These are phyloP conservation scores for Mycena olivaceomarginata DNA, from an alignment of 768 basidiomycete species.

Conservation along the genomic window DNA sequence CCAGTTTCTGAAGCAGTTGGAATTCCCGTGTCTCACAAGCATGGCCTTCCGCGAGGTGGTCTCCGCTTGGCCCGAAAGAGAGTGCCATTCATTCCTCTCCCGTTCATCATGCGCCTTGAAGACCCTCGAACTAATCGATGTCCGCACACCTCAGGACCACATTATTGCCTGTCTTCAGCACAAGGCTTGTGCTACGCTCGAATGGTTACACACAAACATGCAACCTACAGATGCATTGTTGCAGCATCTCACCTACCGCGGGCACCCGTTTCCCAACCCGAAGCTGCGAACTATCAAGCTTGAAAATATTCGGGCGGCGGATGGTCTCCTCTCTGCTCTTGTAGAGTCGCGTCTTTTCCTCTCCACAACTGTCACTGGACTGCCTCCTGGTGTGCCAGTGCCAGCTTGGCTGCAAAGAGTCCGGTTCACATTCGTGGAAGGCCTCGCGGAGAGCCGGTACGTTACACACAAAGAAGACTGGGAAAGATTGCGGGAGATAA, in stretches of 20 bases:
- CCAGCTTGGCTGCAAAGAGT: constrained; percentile 3
- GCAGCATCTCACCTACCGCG: constrained; percentile 26
- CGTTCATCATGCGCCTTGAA: constrained; percentile 28
- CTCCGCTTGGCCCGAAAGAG: constrained; percentile 12
- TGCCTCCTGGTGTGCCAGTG: constrained; percentile 1
- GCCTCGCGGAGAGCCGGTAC: not conserved
- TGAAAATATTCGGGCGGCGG: not conserved
- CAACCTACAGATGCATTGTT: not conserved
- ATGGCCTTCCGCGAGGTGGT: constrained; percentile 9
- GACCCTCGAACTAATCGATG: constrained; percentile 5
- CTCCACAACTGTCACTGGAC: not conserved
- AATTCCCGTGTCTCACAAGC: constrained; percentile 7
- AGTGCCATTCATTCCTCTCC: constrained; percentile 28
- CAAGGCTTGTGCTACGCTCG: constrained; percentile 16
- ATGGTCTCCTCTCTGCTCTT: constrained; percentile 23
- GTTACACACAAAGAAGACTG: not conserved
- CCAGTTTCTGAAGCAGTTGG: constrained; percentile 30
- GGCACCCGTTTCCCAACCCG: constrained; percentile 13
- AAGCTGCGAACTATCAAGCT: constrained; percentile 11
- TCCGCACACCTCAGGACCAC: constrained; percentile 11
- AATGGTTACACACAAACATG: constrained; percentile 8
- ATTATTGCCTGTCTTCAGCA: constrained; percentile 25
- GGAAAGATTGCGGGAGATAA: not conserved
- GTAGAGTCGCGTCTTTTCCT: constrained; percentile 26
- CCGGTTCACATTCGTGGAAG: not conserved